Conservation (phyloP, 2,329 filamentous ascomycete genomes). For the Gaeumannomyces tritici region DNA sequence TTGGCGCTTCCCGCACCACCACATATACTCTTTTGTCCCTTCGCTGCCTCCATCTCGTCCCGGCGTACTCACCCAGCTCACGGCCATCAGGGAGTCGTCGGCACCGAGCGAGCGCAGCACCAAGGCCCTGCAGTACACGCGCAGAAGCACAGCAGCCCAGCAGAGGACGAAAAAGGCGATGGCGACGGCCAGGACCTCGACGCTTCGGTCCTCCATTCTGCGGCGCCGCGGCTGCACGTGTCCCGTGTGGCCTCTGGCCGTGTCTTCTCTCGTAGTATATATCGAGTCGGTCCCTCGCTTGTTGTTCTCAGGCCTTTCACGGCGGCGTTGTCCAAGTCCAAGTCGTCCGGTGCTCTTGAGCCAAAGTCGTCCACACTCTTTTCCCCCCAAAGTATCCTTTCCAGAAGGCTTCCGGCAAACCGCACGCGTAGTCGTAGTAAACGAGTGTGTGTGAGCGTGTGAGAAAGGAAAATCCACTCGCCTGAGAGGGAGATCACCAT, state of each 20-base stretch:
- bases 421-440: not conserved
- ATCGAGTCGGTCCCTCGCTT: not conserved
- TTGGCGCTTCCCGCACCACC: not conserved
- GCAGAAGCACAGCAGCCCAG: conserved; percentile 6
- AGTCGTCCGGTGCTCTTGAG: not conserved
- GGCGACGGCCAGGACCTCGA: conserved; percentile 5
- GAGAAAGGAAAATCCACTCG: not conserved
- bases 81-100: not conserved
- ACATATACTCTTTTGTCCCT: not conserved
- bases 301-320: not conserved
- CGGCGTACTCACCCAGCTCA: not conserved
- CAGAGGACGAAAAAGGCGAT: conserved; percentile 6
- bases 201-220: conserved; percentile 5
- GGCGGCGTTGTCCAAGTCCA: not conserved
- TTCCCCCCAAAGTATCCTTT: not conserved
- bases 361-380: not conserved
- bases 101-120: not conserved
- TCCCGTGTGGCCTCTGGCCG: not conserved
- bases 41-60: not conserved
- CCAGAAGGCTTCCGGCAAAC: not conserved
- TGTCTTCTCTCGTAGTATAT: not conserved
- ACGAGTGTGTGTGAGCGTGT: not conserved
- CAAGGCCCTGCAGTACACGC: conserved; percentile 4
- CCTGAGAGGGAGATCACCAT: not conserved
- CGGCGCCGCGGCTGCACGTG: too few relatives aligned